These are phyloP conservation scores for Wickerhamiella occidentalis DNA, from an alignment of 805 yeast species.

Conservation along the genomic window DNA sequence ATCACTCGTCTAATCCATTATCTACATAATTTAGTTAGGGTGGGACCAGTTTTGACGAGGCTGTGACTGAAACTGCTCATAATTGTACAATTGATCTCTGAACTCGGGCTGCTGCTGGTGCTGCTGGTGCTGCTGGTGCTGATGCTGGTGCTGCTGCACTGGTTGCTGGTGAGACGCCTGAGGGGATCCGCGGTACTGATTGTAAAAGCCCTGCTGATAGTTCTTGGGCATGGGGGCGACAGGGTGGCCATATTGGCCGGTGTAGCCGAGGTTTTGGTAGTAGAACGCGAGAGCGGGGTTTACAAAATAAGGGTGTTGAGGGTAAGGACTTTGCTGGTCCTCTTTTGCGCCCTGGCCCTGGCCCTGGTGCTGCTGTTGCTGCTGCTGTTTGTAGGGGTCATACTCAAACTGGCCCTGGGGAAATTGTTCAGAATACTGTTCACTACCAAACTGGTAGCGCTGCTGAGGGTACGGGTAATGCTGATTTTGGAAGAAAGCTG, in stretches of 20 bases:
- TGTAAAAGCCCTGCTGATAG: conserved; percentile 6
- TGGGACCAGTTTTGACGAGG: conserved; percentile 1
- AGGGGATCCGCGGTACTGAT: conserved; percentile 11
- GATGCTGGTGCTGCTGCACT: background rate
- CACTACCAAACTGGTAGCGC: conserved; percentile 2
- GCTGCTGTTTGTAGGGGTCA: conserved; percentile 1
- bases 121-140: background rate
- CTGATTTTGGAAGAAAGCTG: conserved; percentile 8
- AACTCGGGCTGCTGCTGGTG: background rate
- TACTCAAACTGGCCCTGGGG: conserved; percentile 1
- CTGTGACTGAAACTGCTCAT: conserved; percentile 1
- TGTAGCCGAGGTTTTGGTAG: conserved; percentile 9
- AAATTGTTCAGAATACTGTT: background rate
- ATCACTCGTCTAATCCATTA: background rate
- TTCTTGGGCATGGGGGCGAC: conserved; percentile 11
- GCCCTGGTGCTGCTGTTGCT: conserved; percentile 7
- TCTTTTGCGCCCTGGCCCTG: conserved; percentile 5
- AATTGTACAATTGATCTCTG: background rate
- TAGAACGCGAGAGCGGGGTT: conserved; percentile 9
- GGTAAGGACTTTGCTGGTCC: conserved; percentile 2
- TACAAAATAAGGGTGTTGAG: conserved; percentile 1
- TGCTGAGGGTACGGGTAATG: conserved; percentile 9
- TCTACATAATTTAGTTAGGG: background rate
- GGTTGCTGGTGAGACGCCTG: conserved; percentile 7
- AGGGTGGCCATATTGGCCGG: conserved; percentile 10